A percentile compares a stretch with the other conserved stretches of the same genome.
Evolutionary conservation across 2,329 filamentous ascomycete genomes (phyloP).

Genomic region (Rutstroemia sp.): DNA sequence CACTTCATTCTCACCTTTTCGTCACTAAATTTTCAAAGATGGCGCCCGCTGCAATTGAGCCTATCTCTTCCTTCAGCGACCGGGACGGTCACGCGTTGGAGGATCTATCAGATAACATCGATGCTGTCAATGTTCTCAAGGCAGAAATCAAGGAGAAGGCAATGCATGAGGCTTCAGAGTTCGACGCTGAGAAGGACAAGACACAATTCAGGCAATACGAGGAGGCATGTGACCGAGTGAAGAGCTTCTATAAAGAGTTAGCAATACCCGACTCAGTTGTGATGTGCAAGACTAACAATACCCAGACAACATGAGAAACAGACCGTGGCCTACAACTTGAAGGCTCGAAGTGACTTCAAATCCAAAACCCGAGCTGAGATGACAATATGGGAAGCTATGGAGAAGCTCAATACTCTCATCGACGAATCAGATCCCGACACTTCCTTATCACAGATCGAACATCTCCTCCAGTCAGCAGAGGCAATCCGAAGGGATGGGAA

Average conservation of each 20-base stretch:
- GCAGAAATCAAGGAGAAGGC: conserved; percentile 29
- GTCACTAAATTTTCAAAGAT: conserved; percentile 12
- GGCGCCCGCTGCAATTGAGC: conserved; percentile 22
- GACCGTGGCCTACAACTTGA: conserved; percentile 77
- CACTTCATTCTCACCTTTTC: no score
- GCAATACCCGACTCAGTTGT: neutral
- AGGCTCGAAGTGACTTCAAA: conserved; percentile 65
- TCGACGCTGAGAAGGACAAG: conserved; percentile 73
- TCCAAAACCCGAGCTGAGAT: conserved; percentile 59
- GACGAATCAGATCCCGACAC: conserved; percentile 91
- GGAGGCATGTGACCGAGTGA: conserved; percentile 74
- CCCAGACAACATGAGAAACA: conserved; percentile 54
- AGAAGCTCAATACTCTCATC: conserved; percentile 84
- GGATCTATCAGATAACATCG: conserved; percentile 39
- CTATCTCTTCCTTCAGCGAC: neutral
- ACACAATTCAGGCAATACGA: conserved; percentile 76
- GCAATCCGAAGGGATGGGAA: conserved; percentile 81
- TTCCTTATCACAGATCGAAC: conserved; percentile 78
- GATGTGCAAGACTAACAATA: neutral
- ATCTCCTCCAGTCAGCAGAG: conserved; percentile 81
- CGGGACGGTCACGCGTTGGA: conserved; percentile 33
- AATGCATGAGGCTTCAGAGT: conserved; percentile 53
- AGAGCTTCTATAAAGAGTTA: conserved; percentile 69
- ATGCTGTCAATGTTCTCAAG: conserved; percentile 49
- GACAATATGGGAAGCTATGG: conserved; percentile 86